Evolutionary conservation across 805 yeast genomes (phyloP).

Genomic region (Wickerhamomyces pijperi): DNA sequence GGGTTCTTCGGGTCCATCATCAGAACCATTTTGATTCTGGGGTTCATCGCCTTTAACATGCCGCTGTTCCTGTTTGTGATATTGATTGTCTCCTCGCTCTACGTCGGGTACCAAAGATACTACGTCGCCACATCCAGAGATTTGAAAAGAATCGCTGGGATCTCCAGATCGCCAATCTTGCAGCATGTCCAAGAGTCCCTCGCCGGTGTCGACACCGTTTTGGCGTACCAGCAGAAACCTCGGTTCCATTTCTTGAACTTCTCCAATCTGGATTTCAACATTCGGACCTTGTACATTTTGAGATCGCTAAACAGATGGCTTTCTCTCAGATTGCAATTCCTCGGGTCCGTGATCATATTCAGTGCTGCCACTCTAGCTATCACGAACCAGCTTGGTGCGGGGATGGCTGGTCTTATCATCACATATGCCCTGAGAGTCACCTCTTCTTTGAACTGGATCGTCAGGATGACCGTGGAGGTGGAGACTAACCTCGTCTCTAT

Average conservation of each 20-base stretch:
- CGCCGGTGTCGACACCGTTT: slow-evolving; percentile 65
- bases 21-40: slow-evolving; percentile 36
- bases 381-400: slow-evolving; percentile 37
- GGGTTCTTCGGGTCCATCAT: slow-evolving; percentile 34
- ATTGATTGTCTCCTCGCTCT: slow-evolving; percentile 35
- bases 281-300: slow-evolving; percentile 57
- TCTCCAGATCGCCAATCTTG: slow-evolving; percentile 65
- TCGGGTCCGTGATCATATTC: slow-evolving; percentile 46
- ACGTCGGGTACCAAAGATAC: slow-evolving; percentile 58
- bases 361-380: slow-evolving; percentile 37
- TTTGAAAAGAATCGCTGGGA: slow-evolving; percentile 59
- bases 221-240: slow-evolving; percentile 60
- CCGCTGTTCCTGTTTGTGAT: slow-evolving; percentile 43
- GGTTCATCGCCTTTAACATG: slow-evolving; percentile 40
- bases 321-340: slow-evolving; percentile 46
- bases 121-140: slow-evolving; percentile 69
- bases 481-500: slow-evolving; percentile 57
- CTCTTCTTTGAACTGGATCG: slow-evolving; percentile 40
- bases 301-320: slow-evolving; percentile 66
- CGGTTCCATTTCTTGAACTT: slow-evolving; percentile 55
- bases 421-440: slow-evolving; percentile 53
- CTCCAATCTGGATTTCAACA: slow-evolving; percentile 63
- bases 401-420: slow-evolving; percentile 55
- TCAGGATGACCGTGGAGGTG: slow-evolving; percentile 50
- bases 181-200: slow-evolving; percentile 78